Conservation (phyloP, 805 yeast genomes). For the Cephaloascus albidus region DNA sequence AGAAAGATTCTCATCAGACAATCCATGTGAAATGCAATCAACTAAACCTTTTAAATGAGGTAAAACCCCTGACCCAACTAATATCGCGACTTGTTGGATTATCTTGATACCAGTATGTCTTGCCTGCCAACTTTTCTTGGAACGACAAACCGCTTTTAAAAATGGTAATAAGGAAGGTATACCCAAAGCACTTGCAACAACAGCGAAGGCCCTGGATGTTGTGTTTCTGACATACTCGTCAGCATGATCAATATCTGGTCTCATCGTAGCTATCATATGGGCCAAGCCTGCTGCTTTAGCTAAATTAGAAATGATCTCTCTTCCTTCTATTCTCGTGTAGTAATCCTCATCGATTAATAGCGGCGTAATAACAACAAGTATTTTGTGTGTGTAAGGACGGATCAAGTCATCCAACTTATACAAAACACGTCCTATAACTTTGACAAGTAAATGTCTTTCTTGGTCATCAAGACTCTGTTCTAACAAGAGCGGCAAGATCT, state of each 20-base stretch:
- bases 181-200: constrained; percentile 75
- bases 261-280: constrained; percentile 64
- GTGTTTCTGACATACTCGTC: constrained; percentile 76
- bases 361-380: constrained; percentile 70
- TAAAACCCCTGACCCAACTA: constrained; percentile 62
- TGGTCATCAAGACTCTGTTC: constrained; percentile 69
- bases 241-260: constrained; percentile 74
- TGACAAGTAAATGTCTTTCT: constrained; percentile 76
- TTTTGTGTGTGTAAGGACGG: constrained; percentile 65
- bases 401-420: constrained; percentile 55
- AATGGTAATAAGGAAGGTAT: constrained; percentile 67
- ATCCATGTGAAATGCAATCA: constrained; percentile 44
- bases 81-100: constrained; percentile 64
- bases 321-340: constrained; percentile 66
- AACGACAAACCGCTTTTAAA: constrained; percentile 66
- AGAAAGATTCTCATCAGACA: constrained; percentile 59
- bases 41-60: constrained; percentile 67
- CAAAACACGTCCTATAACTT: constrained; percentile 61
- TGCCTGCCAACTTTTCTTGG: constrained; percentile 73
- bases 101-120: constrained; percentile 75
- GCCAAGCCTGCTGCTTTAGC: constrained; percentile 79
- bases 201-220: constrained; percentile 75
- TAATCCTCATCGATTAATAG: constrained; percentile 71
- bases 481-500: constrained; percentile 65
- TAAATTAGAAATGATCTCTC: constrained; percentile 66